phyloP scores from a whole-genome alignment of 768 basidiomycete species.

The Boletellus emodensis region DNA sequence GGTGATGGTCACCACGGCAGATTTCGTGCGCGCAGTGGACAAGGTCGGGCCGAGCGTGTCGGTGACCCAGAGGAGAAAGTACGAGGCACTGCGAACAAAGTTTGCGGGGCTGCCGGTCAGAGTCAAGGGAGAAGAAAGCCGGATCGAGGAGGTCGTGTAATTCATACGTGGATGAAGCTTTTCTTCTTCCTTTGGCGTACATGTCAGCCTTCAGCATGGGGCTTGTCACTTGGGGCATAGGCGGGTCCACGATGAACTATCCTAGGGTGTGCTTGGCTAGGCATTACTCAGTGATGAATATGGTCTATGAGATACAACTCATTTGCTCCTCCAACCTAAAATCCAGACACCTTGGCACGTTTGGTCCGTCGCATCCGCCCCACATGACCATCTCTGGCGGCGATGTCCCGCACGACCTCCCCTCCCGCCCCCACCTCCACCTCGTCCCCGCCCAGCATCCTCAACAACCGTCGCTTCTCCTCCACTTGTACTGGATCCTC shows the following conservation, averaged over 20 bases:
- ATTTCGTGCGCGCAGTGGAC: constrained; percentile 71
- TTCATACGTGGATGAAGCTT: background rate
- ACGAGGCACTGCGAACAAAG: constrained; percentile 74
- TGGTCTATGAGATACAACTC: background rate
- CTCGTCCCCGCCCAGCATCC: constrained; percentile 38
- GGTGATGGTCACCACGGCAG: no score
- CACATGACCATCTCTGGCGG: background rate
- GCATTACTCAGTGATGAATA: background rate
- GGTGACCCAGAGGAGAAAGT: constrained; percentile 72
- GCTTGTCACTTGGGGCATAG: no score
- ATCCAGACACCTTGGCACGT: constrained; percentile 8
- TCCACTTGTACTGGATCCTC: constrained; percentile 63
- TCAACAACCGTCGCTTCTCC: constrained; percentile 56
- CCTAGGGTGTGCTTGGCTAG: no score
- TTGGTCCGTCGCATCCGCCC: constrained; percentile 8
- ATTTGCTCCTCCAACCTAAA: background rate
- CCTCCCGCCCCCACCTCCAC: constrained; percentile 4
- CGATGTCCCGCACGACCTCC: constrained; percentile 22
- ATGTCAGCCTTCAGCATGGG: no score
- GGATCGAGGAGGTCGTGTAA: constrained; percentile 18
- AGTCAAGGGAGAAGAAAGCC: constrained; percentile 32
- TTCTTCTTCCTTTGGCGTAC: no score
- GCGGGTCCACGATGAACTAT: no score
- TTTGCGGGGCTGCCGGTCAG: constrained; percentile 76
- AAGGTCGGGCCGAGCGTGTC: constrained; percentile 92